Conservation (phyloP, 257 asterid genomes). For the Solanum phureja region DNA sequence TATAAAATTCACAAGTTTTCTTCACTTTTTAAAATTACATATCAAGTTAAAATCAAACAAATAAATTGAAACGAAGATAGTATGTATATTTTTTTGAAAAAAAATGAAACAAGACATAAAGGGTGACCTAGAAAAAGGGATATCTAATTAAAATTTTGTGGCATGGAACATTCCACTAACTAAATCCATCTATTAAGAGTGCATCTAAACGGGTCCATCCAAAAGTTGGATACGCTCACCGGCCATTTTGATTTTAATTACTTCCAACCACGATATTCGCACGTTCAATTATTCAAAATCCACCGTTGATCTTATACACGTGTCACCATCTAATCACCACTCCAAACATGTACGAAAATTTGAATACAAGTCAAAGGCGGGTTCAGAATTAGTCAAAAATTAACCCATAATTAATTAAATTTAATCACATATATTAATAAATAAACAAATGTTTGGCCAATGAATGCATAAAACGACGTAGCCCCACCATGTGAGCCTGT, state of each 20-base stretch:
- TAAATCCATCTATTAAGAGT: background rate
- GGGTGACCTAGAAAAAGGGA: background rate
- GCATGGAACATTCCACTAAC: background rate
- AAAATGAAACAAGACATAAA: background rate
- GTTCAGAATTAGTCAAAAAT: conserved; percentile 9
- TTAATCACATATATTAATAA: background rate
- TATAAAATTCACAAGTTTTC: background rate
- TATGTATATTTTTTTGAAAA: no score
- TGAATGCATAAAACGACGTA: conserved; percentile 33
- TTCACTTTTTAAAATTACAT: rapidly evolving
- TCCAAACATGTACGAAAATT: conserved; percentile 1
- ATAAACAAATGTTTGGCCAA: background rate
- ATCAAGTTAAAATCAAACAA: background rate
- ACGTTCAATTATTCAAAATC: background rate
- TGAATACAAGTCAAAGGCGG: conserved; percentile 21
- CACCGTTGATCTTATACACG: background rate
- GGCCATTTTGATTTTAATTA: background rate
- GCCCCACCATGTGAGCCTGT: conserved; percentile 42
- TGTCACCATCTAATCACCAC: background rate
- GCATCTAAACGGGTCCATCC: background rate
- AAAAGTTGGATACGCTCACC: background rate
- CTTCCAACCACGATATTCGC: background rate
- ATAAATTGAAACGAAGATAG: rapidly evolving
- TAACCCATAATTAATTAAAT: background rate
- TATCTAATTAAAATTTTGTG: background rate